Evolutionary conservation across 257 asterid genomes (phyloP), one percentile per base, ranked within the genome.

Genomic region (Solanum chilense): DNA sequence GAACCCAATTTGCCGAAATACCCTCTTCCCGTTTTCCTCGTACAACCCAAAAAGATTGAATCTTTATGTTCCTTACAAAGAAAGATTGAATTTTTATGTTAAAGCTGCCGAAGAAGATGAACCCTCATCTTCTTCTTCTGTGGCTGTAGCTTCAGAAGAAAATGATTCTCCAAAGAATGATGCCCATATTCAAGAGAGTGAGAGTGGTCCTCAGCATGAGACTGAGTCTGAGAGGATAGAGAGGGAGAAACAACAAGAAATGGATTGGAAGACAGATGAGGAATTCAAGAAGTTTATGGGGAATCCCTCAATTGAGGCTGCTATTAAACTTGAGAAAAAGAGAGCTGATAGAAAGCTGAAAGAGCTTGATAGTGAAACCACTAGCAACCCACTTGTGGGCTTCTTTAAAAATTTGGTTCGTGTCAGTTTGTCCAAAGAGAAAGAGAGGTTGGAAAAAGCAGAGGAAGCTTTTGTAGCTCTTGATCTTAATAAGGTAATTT

Each of bases 221-320:
- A 27, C n/a, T 62, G 69, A 62, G 47, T 69, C 77, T 25, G 90
- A 89, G 62, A 87, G 89, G 68, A 64, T 84, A 64, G 94, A 94
- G 90, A 91, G 85, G 86, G 94, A 92, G 83, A 91, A 90, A 2
- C 91, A 91, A 86, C 99, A 95, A 90, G 99, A 96, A 91, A 41
- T 91, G 94, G 99, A 96, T 86, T 96, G 99, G 99, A 96, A 96
- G 64, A 90, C 73, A 47, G 99, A 95, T 18, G 96, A 95, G 74
- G 98, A 94, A 90, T 96, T 96, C 94, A 96, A 95, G 93, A 93
- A 92, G 47, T 95, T 96, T 89, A 95, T 96, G 99, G 99, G 99
- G 7, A 96, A 96, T 88, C 99, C 98, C 70, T 94, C 99, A 12
- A 95, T 96, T 89, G 99, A 96, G 89, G 98, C 99, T 86, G 99